Conservation (phyloP, 148 eudicot species). For the Beta vulgaris region DNA sequence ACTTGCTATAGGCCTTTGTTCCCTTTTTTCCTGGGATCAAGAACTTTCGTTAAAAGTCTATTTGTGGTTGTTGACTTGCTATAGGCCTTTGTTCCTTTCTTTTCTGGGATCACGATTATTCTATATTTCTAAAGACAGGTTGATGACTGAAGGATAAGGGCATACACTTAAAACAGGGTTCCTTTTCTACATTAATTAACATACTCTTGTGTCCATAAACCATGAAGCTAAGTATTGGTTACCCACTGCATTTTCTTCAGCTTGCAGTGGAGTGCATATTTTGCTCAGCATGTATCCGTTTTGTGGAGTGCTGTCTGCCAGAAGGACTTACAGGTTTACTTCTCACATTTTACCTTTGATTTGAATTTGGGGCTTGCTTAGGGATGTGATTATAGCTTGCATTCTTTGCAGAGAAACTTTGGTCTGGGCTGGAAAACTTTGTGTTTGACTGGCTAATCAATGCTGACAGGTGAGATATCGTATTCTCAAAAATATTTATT, state of each 20-base stretch:
- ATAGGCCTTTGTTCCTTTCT: background rate
- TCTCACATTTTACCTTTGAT: conserved; percentile 7
- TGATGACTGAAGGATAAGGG: background rate
- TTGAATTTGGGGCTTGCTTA: conserved; percentile 1
- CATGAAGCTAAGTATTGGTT: conserved; percentile 7
- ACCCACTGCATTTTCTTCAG: conserved; percentile 38
- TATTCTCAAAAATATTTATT: background rate
- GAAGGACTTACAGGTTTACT: conserved; percentile 94
- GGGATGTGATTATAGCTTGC: conserved; percentile 22
- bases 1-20: background rate
- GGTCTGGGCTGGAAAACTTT: conserved; percentile 97
- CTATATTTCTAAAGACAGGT: background rate
- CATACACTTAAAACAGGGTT: background rate
- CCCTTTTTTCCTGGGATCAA: background rate
- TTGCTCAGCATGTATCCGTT: conserved; percentile 99
- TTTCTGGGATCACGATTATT: background rate
- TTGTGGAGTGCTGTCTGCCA: conserved; percentile 97
- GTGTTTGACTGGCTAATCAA: conserved; percentile 98
- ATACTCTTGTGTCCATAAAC: background rate
- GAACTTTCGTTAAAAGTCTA: too few relatives aligned
- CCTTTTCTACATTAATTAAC: background rate
- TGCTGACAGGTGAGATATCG: conserved; percentile 81
- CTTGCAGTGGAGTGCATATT: conserved; percentile 99
- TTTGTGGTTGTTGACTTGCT: background rate
- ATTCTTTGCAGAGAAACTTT: conserved; percentile 75